These are phyloP conservation scores for Moelleriella libera DNA, from an alignment of 2,329 filamentous ascomycete genomes.

Conservation along the genomic window DNA sequence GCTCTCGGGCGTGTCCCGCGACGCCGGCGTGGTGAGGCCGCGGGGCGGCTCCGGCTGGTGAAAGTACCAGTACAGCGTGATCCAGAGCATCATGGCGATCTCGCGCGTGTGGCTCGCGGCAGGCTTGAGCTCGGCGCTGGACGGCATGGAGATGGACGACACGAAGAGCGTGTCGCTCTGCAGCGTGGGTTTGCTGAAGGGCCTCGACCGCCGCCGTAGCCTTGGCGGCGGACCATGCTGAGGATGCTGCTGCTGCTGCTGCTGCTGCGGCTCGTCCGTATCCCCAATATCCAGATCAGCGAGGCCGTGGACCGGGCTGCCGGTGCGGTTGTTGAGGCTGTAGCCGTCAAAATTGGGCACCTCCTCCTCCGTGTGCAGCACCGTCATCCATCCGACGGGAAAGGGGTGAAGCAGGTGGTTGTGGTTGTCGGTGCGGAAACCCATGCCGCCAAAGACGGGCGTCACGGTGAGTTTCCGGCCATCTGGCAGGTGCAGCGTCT, in stretches of 20 bases:
- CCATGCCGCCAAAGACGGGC: slow-evolving; percentile 81
- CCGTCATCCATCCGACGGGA: slow-evolving; percentile 80
- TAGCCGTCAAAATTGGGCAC: slow-evolving; percentile 3
- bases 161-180: slow-evolving; percentile 76
- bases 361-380: slow-evolving; percentile 55
- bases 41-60: slow-evolving; percentile 65
- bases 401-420: slow-evolving; percentile 56
- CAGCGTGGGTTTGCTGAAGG: slow-evolving; percentile 59
- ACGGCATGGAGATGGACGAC: slow-evolving; percentile 78
- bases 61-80: slow-evolving; percentile 94
- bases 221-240: neutral
- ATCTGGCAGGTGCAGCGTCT: slow-evolving; percentile 63
- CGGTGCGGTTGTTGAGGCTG: neutral
- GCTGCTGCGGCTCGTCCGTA: neutral
- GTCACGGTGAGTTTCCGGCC: slow-evolving; percentile 71
- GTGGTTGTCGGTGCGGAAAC: slow-evolving; percentile 73
- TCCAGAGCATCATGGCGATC: slow-evolving; percentile 94
- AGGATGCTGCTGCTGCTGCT: neutral
- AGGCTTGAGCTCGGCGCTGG: slow-evolving; percentile 65
- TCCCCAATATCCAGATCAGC: too few species aligned
- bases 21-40: slow-evolving; percentile 47
- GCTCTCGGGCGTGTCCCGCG: slow-evolving; percentile 47
- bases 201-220: slow-evolving; percentile 7
- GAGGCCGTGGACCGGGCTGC: neutral
- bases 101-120: slow-evolving; percentile 71